These are phyloP conservation scores for Cucumis cinereus DNA, from an alignment of 306 rosid species.

Conservation along the genomic window DNA sequence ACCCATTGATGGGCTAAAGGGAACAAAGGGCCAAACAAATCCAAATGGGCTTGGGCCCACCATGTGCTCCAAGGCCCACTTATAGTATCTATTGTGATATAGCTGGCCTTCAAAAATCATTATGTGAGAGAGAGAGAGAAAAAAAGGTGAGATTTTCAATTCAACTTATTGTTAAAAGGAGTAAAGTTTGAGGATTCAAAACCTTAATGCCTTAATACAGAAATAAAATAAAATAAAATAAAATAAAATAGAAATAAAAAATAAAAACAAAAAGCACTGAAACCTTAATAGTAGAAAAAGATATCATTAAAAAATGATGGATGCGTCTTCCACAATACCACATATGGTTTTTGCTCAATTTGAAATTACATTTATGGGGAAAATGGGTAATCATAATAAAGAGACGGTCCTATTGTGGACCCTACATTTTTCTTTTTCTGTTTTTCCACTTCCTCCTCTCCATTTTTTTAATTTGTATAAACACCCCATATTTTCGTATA, in stretches of 20 bases:
- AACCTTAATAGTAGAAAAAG: slow-evolving; percentile 2
- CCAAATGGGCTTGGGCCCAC: slow-evolving; percentile 9
- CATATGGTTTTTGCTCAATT: background rate
- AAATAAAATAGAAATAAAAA: background rate
- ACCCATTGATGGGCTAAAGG: background rate
- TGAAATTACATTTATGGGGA: background rate
- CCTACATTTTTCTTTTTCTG: background rate
- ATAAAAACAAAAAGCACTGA: background rate
- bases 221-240: no score
- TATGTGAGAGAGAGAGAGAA: background rate
- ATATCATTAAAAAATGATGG: background rate
- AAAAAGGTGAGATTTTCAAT: background rate
- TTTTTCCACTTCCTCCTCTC: background rate
- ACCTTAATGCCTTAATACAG: background rate
- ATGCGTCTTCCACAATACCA: background rate
- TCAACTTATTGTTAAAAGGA: background rate
- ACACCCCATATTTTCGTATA: background rate
- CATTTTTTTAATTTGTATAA: background rate
- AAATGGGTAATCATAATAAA: background rate
- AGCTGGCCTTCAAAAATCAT: background rate
- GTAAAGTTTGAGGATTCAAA: background rate
- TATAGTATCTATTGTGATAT: background rate
- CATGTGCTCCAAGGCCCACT: slow-evolving; percentile 3
- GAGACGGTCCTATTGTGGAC: background rate
- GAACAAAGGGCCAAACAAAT: background rate